A percentile compares a stretch with the other conserved stretches of the same genome.
These are phyloP conservation scores for Sparassis latifolia DNA, from an alignment of 1,284 basidiomycete species.

Conservation along the genomic window DNA sequence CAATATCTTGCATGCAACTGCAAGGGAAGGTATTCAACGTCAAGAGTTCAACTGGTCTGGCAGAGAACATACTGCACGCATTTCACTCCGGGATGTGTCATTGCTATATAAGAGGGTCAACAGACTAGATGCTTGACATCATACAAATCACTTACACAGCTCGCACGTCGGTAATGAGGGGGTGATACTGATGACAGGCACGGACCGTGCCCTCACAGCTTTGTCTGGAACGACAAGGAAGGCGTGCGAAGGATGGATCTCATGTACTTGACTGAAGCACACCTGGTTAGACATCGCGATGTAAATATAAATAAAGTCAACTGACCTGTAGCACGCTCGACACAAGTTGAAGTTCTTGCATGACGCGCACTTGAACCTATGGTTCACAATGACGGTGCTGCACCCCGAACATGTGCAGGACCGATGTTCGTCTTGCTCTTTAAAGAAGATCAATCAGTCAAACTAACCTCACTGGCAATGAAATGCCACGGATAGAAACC, in stretches of 20 bases:
- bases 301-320: not conserved
- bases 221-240: slow-evolving; percentile 77
- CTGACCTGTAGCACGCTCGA: slow-evolving; percentile 71
- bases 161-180: slow-evolving; percentile 36
- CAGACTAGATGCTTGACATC: not conserved
- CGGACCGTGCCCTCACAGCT: slow-evolving; percentile 34
- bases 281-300: too few species aligned
- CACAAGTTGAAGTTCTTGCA: slow-evolving; percentile 79
- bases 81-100: slow-evolving; percentile 64
- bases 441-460: slow-evolving; percentile 1
- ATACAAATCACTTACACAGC: slow-evolving; percentile 42
- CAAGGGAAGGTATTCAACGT: not conserved
- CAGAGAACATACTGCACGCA: slow-evolving; percentile 66
- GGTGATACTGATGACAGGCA: slow-evolving; percentile 28
- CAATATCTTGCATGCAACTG: slow-evolving; percentile 83
- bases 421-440: slow-evolving; percentile 66
- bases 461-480: not conserved
- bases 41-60: not conserved
- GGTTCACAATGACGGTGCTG: slow-evolving; percentile 47
- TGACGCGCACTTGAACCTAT: slow-evolving; percentile 79
- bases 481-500: not conserved
- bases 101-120: slow-evolving; percentile 35
- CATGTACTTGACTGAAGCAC: slow-evolving; percentile 64
- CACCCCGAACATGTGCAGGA: slow-evolving; percentile 75
- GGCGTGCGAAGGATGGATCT: slow-evolving; percentile 82